Evolutionary conservation across 176 grass and related monocot genomes (phyloP).

Genomic region (Alopecurus myosuroides): DNA sequence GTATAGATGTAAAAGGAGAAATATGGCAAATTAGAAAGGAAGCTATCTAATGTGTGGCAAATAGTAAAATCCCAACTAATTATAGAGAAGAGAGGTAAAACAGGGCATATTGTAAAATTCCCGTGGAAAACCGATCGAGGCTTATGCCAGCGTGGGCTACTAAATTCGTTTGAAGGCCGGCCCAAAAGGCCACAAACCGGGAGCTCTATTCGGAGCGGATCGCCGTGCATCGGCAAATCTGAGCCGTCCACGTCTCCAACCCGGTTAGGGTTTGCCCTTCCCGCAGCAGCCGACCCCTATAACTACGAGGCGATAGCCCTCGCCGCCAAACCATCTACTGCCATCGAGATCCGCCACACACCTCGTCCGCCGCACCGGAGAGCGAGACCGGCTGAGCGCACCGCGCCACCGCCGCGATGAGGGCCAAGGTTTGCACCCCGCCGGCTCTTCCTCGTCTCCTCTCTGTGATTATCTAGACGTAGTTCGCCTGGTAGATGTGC

Average conservation of each 20-base stretch:
- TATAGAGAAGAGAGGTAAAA: no score
- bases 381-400: not conserved
- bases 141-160: not conserved
- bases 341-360: not conserved
- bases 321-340: not conserved
- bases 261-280: constrained; percentile 26
- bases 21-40: no score
- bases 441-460: fast-evolving
- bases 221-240: not conserved
- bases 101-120: no score
- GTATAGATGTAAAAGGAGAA: no score
- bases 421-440: constrained; percentile 39
- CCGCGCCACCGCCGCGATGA: constrained; percentile 20
- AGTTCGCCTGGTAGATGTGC: not conserved
- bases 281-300: not conserved
- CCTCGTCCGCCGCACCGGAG: not conserved
- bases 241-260: constrained; percentile 7
- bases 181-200: not conserved
- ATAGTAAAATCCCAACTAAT: no score
- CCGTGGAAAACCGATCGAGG: not conserved
- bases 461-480: not conserved
- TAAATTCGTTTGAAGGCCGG: not conserved
- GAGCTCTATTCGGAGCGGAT: not conserved
- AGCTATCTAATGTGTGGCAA: no score
- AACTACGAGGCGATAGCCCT: not conserved